phyloP scores from a whole-genome alignment of 495 filamentous ascomycete species.

The Xylaria sp. region DNA sequence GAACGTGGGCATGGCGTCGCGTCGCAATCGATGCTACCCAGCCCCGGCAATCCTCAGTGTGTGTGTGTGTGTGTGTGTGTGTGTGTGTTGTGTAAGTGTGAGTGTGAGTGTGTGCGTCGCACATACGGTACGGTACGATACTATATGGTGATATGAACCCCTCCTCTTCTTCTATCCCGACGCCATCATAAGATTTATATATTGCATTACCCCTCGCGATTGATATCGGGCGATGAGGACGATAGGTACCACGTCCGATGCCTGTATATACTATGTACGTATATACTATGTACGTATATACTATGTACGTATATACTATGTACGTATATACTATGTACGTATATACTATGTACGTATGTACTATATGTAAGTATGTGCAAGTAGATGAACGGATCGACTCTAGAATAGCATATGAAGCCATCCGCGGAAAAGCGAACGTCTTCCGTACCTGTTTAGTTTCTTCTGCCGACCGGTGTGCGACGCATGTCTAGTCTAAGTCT shows the following conservation, averaged over 20 bases:
- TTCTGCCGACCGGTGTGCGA: background rate
- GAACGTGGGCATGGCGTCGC: conserved; percentile 18
- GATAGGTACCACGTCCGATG: background rate
- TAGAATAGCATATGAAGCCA: background rate
- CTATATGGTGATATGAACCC: conserved; percentile 17
- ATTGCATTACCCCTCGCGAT: background rate
- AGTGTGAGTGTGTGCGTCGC: too few relatives aligned
- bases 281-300: too few relatives aligned
- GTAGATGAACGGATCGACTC: background rate
- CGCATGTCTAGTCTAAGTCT: background rate
- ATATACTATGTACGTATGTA: too few relatives aligned
- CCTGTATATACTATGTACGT: background rate
- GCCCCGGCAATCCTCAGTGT: background rate
- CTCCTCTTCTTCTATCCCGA: background rate
- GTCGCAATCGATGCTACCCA: conserved; percentile 13
- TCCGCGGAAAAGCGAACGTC: background rate
- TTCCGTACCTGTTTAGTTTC: background rate
- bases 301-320: too few relatives aligned
- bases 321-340: too few relatives aligned
- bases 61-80: background rate
- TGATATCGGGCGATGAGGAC: background rate
- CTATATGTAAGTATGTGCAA: background rate
- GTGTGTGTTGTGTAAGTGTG: too few relatives aligned
- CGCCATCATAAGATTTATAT: background rate
- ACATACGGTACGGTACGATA: too few relatives aligned